These are phyloP conservation scores for Rosa rugosa DNA, from an alignment of 306 rosid genomes.

Conservation along the genomic window DNA sequence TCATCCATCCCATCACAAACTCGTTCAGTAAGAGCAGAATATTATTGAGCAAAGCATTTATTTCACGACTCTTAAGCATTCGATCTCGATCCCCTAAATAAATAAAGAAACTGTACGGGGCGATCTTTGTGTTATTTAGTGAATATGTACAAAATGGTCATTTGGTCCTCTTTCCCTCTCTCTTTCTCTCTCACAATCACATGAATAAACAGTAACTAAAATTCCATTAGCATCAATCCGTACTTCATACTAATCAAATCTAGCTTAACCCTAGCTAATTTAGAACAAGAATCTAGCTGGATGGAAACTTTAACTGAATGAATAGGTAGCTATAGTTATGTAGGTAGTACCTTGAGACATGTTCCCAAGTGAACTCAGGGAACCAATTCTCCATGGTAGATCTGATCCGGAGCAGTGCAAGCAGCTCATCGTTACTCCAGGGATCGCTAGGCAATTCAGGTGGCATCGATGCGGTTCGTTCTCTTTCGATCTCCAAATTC, in stretches of 20 bases:
- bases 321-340: background rate
- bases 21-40: slow-evolving; percentile 18
- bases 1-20: slow-evolving; percentile 32
- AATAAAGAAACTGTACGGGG: background rate
- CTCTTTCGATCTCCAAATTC: slow-evolving; percentile 38
- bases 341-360: slow-evolving; percentile 69
- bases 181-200: background rate
- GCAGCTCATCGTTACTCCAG: slow-evolving; percentile 71
- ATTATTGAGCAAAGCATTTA: slow-evolving; percentile 42
- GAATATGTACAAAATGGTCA: slow-evolving; percentile 12
- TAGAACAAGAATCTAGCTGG: background rate
- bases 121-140: slow-evolving; percentile 12
- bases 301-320: background rate
- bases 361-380: slow-evolving; percentile 83
- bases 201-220: slow-evolving; percentile 6
- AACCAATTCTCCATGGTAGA: slow-evolving; percentile 71
- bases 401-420: slow-evolving; percentile 80
- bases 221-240: slow-evolving; percentile 6
- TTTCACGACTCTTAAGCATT: background rate
- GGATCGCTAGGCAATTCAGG: slow-evolving; percentile 26
- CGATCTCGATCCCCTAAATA: background rate
- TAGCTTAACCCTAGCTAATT: slow-evolving; percentile 1
- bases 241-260: background rate
- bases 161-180: background rate
- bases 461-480: slow-evolving; percentile 15